Evolutionary conservation across 1,139 yeast species (phyloP), one percentile per base, ranked within the genome.

Genomic region (Kurtzmaniella quercitrusa): DNA sequence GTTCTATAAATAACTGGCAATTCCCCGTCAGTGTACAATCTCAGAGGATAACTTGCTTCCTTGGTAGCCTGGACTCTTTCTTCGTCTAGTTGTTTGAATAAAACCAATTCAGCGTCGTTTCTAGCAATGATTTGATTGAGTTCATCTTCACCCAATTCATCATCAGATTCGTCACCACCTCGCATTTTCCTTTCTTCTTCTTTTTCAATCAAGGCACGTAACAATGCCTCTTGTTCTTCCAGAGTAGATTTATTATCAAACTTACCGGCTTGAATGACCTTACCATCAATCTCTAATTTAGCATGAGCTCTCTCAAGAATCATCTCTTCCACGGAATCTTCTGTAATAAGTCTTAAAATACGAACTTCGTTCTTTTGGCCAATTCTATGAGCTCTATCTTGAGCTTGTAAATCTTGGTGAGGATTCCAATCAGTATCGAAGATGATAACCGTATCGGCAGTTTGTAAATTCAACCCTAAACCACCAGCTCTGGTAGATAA

Each of bases 341-440:
- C 82, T 0, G 95, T 86, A 46, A 87, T 85, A 50, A 87, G 74
- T 63, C 94, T 74, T 56, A 87, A 74, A 53, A 87, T 87, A 57
- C 91, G 73, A 37, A 87, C 95, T 59, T 85, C 94, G 58, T 86
- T 85, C 70, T 86, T 86, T 60, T 87, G 95, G 39, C 95, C 95
- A 64, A 87, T 86, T 70, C 95, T 78, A 66, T 87, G 95, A 0
- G 95, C 95, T 68, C 95, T 79, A 62, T 88, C 95, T 63, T 86
- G 93, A 7, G 95, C 95, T 64, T 87, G 95, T 57, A 87, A 76
- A 78, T 87, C 95, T 63, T 87, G 95, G 68, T 87, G 95, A 2
- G 95, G 95, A 60, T 87, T 87, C 93, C 94, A 86, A 71, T 87
- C 95, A 7, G 94, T 85, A 60, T 87, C 95, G 57, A 86, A 86